Evolutionary conservation across 2,329 filamentous ascomycete species (phyloP).

Genomic region (Paraphaeosphaeria sporulosa): DNA sequence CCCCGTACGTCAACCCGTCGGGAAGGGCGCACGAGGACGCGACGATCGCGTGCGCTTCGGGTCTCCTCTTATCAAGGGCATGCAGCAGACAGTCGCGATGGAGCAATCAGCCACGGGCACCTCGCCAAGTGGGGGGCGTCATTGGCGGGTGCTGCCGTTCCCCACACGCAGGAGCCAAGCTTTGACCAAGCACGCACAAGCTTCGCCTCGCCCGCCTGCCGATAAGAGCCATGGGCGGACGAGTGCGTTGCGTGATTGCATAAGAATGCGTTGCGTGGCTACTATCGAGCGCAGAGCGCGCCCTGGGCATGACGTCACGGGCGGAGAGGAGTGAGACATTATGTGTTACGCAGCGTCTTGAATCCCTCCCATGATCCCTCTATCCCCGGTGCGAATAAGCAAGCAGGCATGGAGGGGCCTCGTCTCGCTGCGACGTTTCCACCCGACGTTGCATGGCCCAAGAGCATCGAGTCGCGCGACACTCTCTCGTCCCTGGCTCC

Average conservation of each 20-base stretch:
- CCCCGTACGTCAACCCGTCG: slow-evolving; percentile 2
- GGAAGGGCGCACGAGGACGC: neutral
- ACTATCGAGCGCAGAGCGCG: no score
- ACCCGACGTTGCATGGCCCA: neutral
- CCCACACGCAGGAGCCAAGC: slow-evolving; percentile 1
- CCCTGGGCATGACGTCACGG: neutral
- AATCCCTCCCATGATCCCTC: neutral
- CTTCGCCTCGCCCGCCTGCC: neutral
- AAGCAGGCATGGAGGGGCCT: no score
- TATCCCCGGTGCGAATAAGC: neutral
- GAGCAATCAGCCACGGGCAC: neutral
- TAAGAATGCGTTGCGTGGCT: neutral
- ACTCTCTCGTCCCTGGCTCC: no score
- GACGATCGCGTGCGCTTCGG: slow-evolving; percentile 3
- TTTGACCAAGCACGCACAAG: slow-evolving; percentile 11
- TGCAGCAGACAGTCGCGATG: neutral
- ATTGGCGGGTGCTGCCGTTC: slow-evolving; percentile 1
- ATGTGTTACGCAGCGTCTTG: neutral
- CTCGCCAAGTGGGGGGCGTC: neutral
- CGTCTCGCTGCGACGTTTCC: no score
- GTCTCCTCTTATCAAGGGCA: neutral
- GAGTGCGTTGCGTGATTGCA: neutral
- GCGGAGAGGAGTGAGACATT: neutral
- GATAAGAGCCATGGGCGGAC: neutral
- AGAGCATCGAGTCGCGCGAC: neutral